Evolutionary conservation across 768 basidiomycete genomes (phyloP).

Genomic region (Pilatotrama ljubarskyi): DNA sequence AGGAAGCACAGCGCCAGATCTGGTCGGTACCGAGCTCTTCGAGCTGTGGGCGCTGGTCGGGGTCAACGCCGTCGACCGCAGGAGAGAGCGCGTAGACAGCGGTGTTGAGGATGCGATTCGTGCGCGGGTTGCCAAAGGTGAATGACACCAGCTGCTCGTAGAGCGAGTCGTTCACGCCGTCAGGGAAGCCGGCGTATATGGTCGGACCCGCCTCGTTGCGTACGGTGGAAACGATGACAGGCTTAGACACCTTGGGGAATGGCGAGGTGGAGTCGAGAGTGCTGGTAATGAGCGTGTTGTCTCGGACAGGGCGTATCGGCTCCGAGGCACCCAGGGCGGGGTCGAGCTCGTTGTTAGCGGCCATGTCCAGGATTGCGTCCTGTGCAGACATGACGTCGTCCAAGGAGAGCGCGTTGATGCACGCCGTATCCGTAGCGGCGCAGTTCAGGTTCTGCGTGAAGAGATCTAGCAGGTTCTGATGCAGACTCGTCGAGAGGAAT

Average conservation of each 20-base stretch:
- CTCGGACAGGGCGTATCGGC: slow-evolving; percentile 68
- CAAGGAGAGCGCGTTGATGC: slow-evolving; percentile 52
- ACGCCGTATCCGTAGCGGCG: slow-evolving; percentile 44
- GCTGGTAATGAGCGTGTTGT: slow-evolving; percentile 67
- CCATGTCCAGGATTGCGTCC: slow-evolving; percentile 43
- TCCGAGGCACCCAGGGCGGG: slow-evolving; percentile 50
- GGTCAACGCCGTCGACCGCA: slow-evolving; percentile 30
- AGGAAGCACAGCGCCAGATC: slow-evolving; percentile 67
- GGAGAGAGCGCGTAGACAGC: slow-evolving; percentile 45
- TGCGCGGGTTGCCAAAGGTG: slow-evolving; percentile 50
- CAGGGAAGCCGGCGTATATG: slow-evolving; percentile 48
- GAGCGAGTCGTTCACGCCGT: slow-evolving; percentile 38
- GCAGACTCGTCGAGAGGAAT: slow-evolving; percentile 56
- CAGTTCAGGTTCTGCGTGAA: slow-evolving; percentile 55
- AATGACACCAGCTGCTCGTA: slow-evolving; percentile 42
- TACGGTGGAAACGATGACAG: slow-evolving; percentile 71
- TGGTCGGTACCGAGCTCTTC: slow-evolving; percentile 66
- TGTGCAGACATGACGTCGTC: slow-evolving; percentile 56
- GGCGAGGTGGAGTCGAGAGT: slow-evolving; percentile 60
- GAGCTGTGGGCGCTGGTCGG: slow-evolving; percentile 59
- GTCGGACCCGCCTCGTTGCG: slow-evolving; percentile 69
- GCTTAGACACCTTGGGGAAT: slow-evolving; percentile 63
- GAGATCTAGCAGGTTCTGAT: slow-evolving; percentile 50
- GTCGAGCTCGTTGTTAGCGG: slow-evolving; percentile 41
- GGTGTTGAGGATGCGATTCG: slow-evolving; percentile 44